Evolutionary conservation across 139 green algal genomes (phyloP), one percentile per base, ranked within the genome.

Genomic region (Chlamydomonas sp.): DNA sequence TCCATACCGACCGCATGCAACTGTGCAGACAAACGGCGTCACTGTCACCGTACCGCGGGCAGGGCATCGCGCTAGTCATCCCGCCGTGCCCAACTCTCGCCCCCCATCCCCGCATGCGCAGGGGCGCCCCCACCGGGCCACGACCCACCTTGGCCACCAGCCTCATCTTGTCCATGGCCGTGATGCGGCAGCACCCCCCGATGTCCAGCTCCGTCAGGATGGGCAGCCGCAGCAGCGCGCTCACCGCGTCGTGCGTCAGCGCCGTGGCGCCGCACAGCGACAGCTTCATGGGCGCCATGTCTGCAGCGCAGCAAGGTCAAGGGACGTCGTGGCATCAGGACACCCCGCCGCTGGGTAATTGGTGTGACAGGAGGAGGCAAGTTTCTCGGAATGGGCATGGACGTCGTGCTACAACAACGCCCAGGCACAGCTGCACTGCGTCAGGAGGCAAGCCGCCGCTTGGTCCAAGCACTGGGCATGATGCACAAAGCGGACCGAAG

Each of bases 111-210:
- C 7, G 20, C 8, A 8, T 6, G 20, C 7, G 20, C 71, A 77
- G 5, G 18, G 10, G 20, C 71, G 6, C 3, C 5, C 4, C 18
- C 20, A 77, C 4, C 18, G 4, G 20, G 18, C 58, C 7, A 59
- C 71, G 5, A 59, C 94, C 87, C 67, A 97, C 93, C 89, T 97
- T 97, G 57, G 94, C 93, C 3, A 95, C 91, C 49, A 97, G 91
- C 2, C 94, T 73, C 94, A 97, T 96, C 61, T 94, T 93, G 91
- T 97, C 93, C 93, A 97, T 96, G n/a, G 94, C 90, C 14, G 90
- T 93, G 68, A 97, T 93, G 81, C 92, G 89, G 73, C 83, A 85
- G 87, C 94, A 97, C 77, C 93, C 94, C 3, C 89, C 91, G 73
- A 95, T 94, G 90, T 96, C 90, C 49, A 97, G 89, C 85, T 93